Evolutionary conservation across 2,329 filamentous ascomycete species (phyloP).

Genomic region (Dissoconium aciculare): DNA sequence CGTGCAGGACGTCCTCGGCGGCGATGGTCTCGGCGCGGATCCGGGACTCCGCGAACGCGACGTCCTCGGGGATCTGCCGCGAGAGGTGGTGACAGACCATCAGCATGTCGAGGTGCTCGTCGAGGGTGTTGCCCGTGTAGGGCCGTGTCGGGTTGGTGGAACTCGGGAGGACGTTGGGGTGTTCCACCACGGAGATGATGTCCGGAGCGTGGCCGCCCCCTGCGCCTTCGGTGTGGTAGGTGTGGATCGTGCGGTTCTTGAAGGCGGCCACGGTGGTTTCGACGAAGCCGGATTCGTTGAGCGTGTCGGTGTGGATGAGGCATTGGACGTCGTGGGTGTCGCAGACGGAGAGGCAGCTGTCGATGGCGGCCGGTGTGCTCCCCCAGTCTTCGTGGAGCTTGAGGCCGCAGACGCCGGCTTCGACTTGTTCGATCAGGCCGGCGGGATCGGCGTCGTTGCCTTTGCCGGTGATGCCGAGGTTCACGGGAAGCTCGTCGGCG

Average conservation of each 20-base stretch:
- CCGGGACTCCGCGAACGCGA: slow-evolving; percentile 85
- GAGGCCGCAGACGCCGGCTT: slow-evolving; percentile 73
- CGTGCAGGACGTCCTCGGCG: slow-evolving; percentile 89
- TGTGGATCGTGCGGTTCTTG: slow-evolving; percentile 78
- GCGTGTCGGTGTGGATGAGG: slow-evolving; percentile 86
- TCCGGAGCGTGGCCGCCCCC: slow-evolving; percentile 91
- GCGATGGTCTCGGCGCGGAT: slow-evolving; percentile 95
- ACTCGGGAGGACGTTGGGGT: slow-evolving; percentile 73
- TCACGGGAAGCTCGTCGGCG: slow-evolving; percentile 65
- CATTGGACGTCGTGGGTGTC: slow-evolving; percentile 88
- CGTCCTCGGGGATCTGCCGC: slow-evolving; percentile 85
- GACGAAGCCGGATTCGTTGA: slow-evolving; percentile 96
- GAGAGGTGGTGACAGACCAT: slow-evolving; percentile 96
- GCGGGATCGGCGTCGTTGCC: slow-evolving; percentile 65
- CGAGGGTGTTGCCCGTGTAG: slow-evolving; percentile 80
- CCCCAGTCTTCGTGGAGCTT: slow-evolving; percentile 98
- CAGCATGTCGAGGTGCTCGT: slow-evolving; percentile 94
- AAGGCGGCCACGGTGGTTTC: slow-evolving; percentile 79
- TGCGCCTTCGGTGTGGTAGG: slow-evolving; percentile 92
- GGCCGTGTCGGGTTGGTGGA: slow-evolving; percentile 88
- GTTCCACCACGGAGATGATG: slow-evolving; percentile 86
- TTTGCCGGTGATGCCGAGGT: slow-evolving; percentile 83
- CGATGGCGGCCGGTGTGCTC: slow-evolving; percentile 77
- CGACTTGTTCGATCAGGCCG: slow-evolving; percentile 63
- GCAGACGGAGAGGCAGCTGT: slow-evolving; percentile 64